Evolutionary conservation across 2,329 filamentous ascomycete genomes (phyloP).

Genomic region (Aspergillus novoparasiticus): DNA sequence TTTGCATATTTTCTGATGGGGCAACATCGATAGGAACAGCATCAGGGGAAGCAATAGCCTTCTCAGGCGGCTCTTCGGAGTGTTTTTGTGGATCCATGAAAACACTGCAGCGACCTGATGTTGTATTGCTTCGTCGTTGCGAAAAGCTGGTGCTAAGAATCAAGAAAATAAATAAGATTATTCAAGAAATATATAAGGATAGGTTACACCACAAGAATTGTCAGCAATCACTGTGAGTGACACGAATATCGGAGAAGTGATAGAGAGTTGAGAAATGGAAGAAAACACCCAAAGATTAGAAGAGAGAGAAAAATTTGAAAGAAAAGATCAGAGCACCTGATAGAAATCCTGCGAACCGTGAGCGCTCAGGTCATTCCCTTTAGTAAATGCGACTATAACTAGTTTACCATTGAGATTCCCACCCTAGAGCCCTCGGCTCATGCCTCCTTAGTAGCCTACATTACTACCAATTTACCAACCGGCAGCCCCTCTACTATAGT

Average conservation of each 20-base stretch:
- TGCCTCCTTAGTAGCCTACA: not conserved
- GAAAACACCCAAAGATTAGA: not conserved
- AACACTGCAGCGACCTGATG: not conserved
- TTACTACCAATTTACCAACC: not conserved
- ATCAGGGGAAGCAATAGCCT: conserved; percentile 1
- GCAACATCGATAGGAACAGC: conserved; percentile 20
- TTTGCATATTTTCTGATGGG: conserved; percentile 31
- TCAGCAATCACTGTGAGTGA: not conserved
- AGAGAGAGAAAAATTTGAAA: not conserved
- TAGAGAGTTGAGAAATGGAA: not conserved
- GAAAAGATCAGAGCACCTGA: conserved; percentile 2
- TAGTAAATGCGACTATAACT: conserved; percentile 3
- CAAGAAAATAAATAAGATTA: not conserved
- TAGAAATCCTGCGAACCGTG: not conserved
- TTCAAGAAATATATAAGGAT: not conserved
- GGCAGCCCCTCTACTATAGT: not conserved
- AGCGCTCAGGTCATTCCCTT: not conserved
- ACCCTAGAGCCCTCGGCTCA: not conserved
- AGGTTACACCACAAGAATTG: not conserved
- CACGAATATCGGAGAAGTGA: not conserved
- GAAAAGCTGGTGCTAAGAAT: not conserved
- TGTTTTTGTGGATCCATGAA: conserved; percentile 5
- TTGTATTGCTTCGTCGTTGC: not conserved
- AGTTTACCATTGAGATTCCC: not conserved
- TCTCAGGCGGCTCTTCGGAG: conserved; percentile 9